Conservation (phyloP, 2,329 filamentous ascomycete genomes). For the Fusarium zealandicum region DNA sequence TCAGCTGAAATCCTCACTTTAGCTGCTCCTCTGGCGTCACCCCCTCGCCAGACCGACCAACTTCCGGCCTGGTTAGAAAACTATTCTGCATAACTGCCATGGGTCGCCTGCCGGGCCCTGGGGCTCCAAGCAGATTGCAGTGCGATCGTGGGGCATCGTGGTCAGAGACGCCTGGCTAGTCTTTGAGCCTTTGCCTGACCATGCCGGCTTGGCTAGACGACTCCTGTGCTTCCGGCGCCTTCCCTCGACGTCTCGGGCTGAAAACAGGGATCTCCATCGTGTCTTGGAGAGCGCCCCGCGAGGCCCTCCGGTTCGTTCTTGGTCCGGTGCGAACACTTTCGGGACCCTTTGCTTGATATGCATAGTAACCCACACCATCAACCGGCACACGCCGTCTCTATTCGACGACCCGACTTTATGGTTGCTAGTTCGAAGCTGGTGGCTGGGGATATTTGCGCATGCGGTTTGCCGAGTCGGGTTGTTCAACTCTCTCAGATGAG, state of each 20-base stretch:
- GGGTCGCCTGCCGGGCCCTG: constrained; percentile 15
- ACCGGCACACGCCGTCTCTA: constrained; percentile 20
- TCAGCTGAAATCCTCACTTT: constrained; percentile 48
- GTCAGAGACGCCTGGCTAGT: constrained; percentile 33
- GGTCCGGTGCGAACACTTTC: constrained; percentile 21
- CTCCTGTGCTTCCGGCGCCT: constrained; percentile 35
- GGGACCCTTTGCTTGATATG: constrained; percentile 11
- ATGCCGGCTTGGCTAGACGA: constrained; percentile 18
- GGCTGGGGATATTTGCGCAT: constrained; percentile 22
- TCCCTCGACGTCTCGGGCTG: constrained; percentile 38
- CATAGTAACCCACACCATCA: constrained; percentile 22
- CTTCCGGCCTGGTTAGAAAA: constrained; percentile 30
- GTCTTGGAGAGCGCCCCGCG: constrained; percentile 19
- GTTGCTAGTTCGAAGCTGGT: constrained; percentile 19
- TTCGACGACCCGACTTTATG: constrained; percentile 24
- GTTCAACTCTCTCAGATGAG: constrained; percentile 21
- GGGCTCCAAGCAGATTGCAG: constrained; percentile 40
- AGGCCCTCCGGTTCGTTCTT: too few relatives aligned
- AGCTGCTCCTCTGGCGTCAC: constrained; percentile 39
- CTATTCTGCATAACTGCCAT: constrained; percentile 29
- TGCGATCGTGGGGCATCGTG: constrained; percentile 40
- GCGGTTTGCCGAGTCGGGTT: constrained; percentile 18
- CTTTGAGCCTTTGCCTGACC: constrained; percentile 11
- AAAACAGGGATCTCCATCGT: constrained; percentile 42
- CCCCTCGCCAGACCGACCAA: constrained; percentile 34